Base-by-base conservation (phyloP, 352 stramenopile species). In the Pythium aquatile region DNA sequence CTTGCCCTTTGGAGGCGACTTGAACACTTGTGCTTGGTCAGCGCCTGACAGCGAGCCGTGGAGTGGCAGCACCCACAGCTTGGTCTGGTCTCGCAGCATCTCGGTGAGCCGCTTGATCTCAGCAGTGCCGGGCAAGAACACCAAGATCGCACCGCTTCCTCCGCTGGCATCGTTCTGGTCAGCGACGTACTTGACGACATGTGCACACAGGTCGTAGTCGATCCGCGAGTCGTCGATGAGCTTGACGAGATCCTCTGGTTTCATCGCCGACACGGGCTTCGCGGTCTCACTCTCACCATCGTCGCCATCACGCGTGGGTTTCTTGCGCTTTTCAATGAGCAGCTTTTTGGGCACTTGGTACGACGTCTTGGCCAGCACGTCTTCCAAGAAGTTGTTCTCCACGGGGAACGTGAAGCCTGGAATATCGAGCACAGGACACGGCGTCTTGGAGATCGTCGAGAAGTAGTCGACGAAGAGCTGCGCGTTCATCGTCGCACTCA, bases 401-500 rank as follows among this genome's bases (percentile, higher is more conserved):
- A 96, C 87, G 1, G 87, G 88, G 61, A 88, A 94, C 2, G 86
- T 94, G 57, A 93, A 94, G 11, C 87, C 87, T 49, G 87, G 87
- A 59, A 96, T 96, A 16, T 92, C 81, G 14, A 96, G 63, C 17
- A 96, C 85, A 24, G 87, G 88, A 47, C 79, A 90, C 29, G 75
- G 72, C 39, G 33, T 16, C 39, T 53, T 47, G 13, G 39, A 47
- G 39, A 47, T 35, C 26, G 16, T 48, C 33, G 86, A 87, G 63
- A 96, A 96, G 64, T 97, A 97, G 32, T 87, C 75, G 53, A 91
- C 76, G 58, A 97, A 95, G 16, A 98, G 71, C 33, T 86, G 73
- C 0, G 93, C 87, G 47, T 97, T 95, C 72, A 99, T 90, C 11
- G 97, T 99, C 46, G 97, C 97, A 73, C 87, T 98, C 97, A 99